phyloP scores from a whole-genome alignment of 345 rosid species.

The Eutrema heterophyllum region DNA sequence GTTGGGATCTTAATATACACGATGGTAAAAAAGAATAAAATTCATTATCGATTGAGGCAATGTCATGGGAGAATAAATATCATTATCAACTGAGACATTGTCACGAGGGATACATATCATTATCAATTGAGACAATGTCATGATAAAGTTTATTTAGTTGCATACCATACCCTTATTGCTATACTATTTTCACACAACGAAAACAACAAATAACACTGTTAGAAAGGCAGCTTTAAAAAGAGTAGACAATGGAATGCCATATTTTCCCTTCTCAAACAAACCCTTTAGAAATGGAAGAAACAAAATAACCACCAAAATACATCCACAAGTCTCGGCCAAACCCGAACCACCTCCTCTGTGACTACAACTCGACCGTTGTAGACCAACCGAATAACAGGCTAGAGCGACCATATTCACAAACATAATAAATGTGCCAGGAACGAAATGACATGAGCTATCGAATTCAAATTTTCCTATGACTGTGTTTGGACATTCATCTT shows the following conservation, averaged over 20 bases:
- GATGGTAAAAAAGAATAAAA: too few relatives aligned
- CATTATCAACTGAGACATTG: too few relatives aligned
- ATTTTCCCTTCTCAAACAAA: slow-evolving; percentile 42
- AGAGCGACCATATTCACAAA: slow-evolving; percentile 39
- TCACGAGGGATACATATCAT: too few relatives aligned
- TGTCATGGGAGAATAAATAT: too few relatives aligned
- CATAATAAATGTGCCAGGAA: slow-evolving; percentile 49
- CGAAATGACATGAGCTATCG: slow-evolving; percentile 37
- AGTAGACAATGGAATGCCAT: slow-evolving; percentile 51
- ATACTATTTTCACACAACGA: background rate
- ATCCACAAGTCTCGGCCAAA: slow-evolving; percentile 35
- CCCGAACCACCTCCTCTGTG: slow-evolving; percentile 23
- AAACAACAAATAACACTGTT: slow-evolving; percentile 25
- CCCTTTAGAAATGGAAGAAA: slow-evolving; percentile 51
- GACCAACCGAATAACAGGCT: background rate
- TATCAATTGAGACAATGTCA: too few relatives aligned
- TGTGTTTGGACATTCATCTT: background rate
- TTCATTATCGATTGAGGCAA: too few relatives aligned
- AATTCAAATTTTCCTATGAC: slow-evolving; percentile 32
- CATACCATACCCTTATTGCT: background rate
- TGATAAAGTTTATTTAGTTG: too few relatives aligned
- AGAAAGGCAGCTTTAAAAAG: slow-evolving; percentile 37
- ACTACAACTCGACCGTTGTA: background rate
- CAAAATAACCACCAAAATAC: slow-evolving; percentile 32
- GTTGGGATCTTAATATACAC: too few relatives aligned